Conservation (phyloP, 2,329 filamentous ascomycete species). For the Penicillium sp. region DNA sequence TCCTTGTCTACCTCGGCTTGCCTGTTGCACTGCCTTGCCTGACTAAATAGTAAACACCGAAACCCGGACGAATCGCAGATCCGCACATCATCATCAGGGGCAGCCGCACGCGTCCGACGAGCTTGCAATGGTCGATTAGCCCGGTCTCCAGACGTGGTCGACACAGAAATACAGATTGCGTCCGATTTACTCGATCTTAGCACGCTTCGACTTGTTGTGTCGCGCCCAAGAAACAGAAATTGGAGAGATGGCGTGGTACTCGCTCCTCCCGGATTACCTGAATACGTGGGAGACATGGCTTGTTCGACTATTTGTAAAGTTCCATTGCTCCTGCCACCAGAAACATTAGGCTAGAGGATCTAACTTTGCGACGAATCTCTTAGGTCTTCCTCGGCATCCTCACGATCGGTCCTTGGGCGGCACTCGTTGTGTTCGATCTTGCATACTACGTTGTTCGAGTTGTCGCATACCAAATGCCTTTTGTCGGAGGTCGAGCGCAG, state of each 20-base stretch:
- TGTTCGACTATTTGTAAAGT: constrained; percentile 58
- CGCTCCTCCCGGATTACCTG: constrained; percentile 58
- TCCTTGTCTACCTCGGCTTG: background rate
- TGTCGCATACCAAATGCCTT: constrained; percentile 55
- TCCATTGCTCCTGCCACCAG: background rate
- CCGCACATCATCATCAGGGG: background rate
- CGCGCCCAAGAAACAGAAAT: background rate
- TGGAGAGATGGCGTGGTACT: constrained; percentile 58
- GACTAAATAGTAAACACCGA: background rate
- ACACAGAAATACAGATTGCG: background rate
- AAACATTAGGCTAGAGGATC: background rate
- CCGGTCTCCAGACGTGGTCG: background rate
- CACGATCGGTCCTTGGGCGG: constrained; percentile 60
- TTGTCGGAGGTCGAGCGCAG: constrained; percentile 58
- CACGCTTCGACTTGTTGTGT: background rate
- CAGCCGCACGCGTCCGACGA: background rate
- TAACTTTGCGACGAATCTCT: background rate
- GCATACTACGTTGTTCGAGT: constrained; percentile 59
- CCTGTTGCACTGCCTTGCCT: background rate
- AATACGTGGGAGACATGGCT: constrained; percentile 60
- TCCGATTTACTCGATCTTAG: background rate
- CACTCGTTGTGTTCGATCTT: constrained; percentile 61
- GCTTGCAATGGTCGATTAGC: background rate
- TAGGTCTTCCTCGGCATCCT: constrained; percentile 60
- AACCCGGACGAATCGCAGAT: background rate